These are phyloP conservation scores for Zygoascus ofunaensis DNA, from an alignment of 805 yeast species.

Conservation along the genomic window DNA sequence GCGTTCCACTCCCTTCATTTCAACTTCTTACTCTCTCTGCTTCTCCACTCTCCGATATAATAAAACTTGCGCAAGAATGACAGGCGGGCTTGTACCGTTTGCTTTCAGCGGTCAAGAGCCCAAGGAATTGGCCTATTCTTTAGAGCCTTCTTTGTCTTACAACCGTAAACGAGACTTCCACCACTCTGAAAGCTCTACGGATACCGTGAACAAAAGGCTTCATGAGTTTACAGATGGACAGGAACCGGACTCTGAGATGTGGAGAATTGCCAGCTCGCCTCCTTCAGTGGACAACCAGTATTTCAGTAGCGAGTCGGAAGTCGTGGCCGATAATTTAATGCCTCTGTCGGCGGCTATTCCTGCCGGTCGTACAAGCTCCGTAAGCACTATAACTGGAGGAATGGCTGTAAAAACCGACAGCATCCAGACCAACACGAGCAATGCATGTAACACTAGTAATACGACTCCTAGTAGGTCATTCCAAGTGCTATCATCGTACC, in stretches of 20 bases:
- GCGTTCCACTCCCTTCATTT: too few relatives aligned
- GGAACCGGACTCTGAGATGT: conserved; percentile 6
- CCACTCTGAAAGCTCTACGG: conserved; percentile 10
- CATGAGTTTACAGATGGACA: conserved; percentile 14
- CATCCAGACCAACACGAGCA: too few relatives aligned
- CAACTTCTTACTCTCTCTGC: too few relatives aligned
- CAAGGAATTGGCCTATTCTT: conserved; percentile 6
- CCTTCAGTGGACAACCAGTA: conserved; percentile 6
- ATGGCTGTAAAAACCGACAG: too few relatives aligned
- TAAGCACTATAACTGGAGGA: not conserved
- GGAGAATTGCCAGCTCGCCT: conserved; percentile 14
- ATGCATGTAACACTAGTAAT: too few relatives aligned
- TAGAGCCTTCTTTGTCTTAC: conserved; percentile 12
- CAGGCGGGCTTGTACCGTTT: conserved; percentile 8
- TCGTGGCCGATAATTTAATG: not conserved
- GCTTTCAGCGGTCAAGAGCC: conserved; percentile 7
- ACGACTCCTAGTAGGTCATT: not conserved
- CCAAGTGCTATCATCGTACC: not conserved
- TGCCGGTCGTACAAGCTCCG: not conserved
- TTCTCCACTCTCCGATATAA: too few relatives aligned
- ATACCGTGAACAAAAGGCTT: conserved; percentile 9
- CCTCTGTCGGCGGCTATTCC: not conserved
- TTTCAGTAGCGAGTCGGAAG: not conserved
- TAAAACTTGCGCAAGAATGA: too few relatives aligned
- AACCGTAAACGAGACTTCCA: conserved; percentile 11